A percentile compares a stretch with the other conserved stretches of the same genome.
phyloP scores from a whole-genome alignment of 306 rosid species.

The Oxytropis ochrocephala region DNA sequence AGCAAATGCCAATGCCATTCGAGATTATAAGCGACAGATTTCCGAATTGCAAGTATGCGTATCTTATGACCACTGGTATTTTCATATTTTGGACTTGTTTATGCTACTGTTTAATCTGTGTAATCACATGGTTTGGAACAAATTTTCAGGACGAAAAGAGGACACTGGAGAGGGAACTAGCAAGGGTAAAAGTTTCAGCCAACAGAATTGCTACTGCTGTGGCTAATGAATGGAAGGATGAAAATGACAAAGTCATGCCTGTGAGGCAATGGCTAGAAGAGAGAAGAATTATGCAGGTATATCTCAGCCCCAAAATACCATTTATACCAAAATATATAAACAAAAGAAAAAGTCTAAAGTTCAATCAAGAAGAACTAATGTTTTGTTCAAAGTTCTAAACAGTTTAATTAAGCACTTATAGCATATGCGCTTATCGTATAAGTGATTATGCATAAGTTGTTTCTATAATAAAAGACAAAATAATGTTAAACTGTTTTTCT shows the following conservation, averaged over 20 bases:
- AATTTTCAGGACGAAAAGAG: conserved; percentile 79
- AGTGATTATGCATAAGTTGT: too few species aligned
- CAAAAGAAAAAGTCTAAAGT: neutral
- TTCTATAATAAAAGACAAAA: too few species aligned
- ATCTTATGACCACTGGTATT: neutral
- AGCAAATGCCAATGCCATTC: conserved; percentile 63
- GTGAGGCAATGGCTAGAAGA: conserved; percentile 94
- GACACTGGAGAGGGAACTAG: conserved; percentile 85
- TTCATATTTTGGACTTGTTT: neutral
- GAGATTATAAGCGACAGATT: conserved; percentile 66
- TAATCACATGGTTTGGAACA: conserved; percentile 15
- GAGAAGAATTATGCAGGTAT: conserved; percentile 81
- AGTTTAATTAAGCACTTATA: too few species aligned
- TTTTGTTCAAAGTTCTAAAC: neutral
- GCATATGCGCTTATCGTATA: too few species aligned
- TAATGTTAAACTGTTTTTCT: too few species aligned
- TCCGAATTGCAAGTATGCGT: conserved; percentile 58
- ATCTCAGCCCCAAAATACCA: neutral
- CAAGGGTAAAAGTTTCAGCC: conserved; percentile 74
- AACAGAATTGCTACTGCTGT: conserved; percentile 76
- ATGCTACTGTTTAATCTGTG: neutral
- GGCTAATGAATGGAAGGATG: conserved; percentile 98
- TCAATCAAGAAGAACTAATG: neutral
- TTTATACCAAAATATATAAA: neutral
- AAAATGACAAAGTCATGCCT: conserved; percentile 86